Evolutionary conservation across 202 grass and related monocot genomes (phyloP).

Genomic region (Carex sylvatica): DNA sequence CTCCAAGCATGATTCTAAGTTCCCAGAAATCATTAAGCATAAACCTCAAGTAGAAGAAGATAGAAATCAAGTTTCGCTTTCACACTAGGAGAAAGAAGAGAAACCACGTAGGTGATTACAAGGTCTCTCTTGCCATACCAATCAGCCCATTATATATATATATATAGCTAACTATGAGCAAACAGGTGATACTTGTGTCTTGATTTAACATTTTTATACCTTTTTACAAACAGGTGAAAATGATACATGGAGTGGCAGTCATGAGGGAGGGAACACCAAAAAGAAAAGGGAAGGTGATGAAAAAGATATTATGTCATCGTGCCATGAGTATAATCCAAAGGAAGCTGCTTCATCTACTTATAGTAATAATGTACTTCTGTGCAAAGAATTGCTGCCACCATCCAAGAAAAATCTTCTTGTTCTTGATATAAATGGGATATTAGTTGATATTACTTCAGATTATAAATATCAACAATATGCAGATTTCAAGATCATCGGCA

Average conservation of each 20-base stretch:
- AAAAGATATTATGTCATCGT: background rate
- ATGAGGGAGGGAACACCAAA: background rate
- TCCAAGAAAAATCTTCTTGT: constrained; percentile 73
- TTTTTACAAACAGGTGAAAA: background rate
- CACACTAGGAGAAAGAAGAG: too few species aligned
- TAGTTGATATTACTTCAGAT: constrained; percentile 68
- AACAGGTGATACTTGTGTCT: background rate
- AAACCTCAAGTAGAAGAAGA: too few species aligned
- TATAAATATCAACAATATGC: constrained; percentile 44
- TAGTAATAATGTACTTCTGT: background rate
- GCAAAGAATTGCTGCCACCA: constrained; percentile 30
- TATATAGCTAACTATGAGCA: background rate
- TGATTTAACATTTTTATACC: background rate
- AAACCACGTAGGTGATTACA: too few species aligned
- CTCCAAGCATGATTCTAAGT: background rate
- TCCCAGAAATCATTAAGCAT: background rate
- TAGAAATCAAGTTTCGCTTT: too few species aligned
- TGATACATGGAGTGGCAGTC: background rate
- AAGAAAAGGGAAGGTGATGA: background rate
- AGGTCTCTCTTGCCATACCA: too few species aligned
- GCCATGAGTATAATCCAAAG: background rate
- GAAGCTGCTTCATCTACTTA: too few species aligned
- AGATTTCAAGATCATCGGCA: constrained; percentile 56
- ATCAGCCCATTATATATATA: too few species aligned
- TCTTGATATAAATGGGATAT: constrained; percentile 90